Evolutionary conservation across 306 rosid genomes (phyloP), one percentile per base, ranked within the genome.

Genomic region (Vigna reflexopilosa): DNA sequence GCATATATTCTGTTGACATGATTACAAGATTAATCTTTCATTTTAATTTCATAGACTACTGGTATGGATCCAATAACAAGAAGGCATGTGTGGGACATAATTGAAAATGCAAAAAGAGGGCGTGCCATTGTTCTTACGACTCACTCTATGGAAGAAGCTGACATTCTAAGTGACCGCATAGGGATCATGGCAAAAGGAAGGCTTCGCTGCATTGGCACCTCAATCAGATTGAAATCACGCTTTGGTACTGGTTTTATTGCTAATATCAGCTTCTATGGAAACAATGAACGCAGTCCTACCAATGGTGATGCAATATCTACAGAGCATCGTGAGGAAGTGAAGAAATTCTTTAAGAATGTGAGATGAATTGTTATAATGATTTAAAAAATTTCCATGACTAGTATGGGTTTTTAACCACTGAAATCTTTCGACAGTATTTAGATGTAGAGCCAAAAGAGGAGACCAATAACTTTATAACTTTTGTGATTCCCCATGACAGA

Each of bases 121-220:
- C 93, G 97, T 1, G 92, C 95, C 22, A 87, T 94, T 79, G 80
- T 94, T 77, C 91, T 92, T 45, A 94, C 97, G 59, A 94, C 98
- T 40, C 97, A 94, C 80, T 94, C 97, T 49, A 94, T 94, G 98
- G 98, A 94, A 87, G 98, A 94, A 88, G 98, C 97, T 28, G 97
- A 90, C 81, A 86, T 90, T 83, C 80, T 94, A 81, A 83, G 98
- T 38, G 97, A 94, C 75, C 88, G 97, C 76, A 92, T 94, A 30
- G 97, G 95, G 75, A 94, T 92, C 74, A 94, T 92, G 97, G 97
- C 97, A 22, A 92, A 92, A 84, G 98, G 98, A 67, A 89, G 82
- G 87, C 95, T 94, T 34, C 87, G 91, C 24, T 94, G 98, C 77
- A 90, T 92, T 77, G 98, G 98, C 48, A 94, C 91, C 78, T 90